Percentiles rank a stretch among this genome's conserved stretches.
phyloP scores from a whole-genome alignment of 2,329 filamentous ascomycete species.

The Fusarium sp. region DNA sequence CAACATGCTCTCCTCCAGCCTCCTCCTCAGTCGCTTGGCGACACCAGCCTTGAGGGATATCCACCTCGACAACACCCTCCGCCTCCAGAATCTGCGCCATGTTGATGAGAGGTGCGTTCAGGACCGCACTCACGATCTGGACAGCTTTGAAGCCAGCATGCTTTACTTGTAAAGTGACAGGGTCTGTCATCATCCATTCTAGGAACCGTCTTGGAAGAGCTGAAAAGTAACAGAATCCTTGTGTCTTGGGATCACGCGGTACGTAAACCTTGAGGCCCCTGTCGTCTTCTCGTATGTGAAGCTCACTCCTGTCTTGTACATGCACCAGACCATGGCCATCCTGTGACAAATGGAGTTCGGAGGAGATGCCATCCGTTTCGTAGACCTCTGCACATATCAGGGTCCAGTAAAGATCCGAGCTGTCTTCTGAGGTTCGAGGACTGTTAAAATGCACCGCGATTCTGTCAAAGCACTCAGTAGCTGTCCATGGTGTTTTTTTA shows the following conservation, averaged over 20 bases:
- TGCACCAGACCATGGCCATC: constrained; percentile 32
- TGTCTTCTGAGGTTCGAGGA: constrained; percentile 8
- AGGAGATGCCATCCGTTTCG: constrained; percentile 45
- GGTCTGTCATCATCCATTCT: constrained; percentile 48
- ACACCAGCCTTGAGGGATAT: not conserved
- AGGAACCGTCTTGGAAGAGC: constrained; percentile 42
- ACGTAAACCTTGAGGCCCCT: constrained; percentile 43
- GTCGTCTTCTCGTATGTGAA: constrained; percentile 44
- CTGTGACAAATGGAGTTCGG: constrained; percentile 40
- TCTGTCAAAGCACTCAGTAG: constrained; percentile 3
- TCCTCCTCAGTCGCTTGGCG: not conserved
- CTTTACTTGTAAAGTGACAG: constrained; percentile 5
- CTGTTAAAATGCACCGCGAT: constrained; percentile 36
- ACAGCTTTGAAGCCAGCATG: not conserved
- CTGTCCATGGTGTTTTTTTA: accelerated
- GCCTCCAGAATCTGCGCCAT: constrained; percentile 28
- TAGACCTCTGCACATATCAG: constrained; percentile 30
- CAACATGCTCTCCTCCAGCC: not conserved
- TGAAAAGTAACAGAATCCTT: constrained; percentile 42
- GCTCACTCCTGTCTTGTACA: constrained; percentile 24
- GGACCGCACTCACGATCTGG: constrained; percentile 14
- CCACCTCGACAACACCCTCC: constrained; percentile 30
- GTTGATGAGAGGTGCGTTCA: constrained; percentile 29
- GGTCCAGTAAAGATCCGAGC: constrained; percentile 13
- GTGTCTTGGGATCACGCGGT: constrained; percentile 39